Conservation (phyloP, 2,329 filamentous ascomycete genomes). For the Fusarium xyrophilum region DNA sequence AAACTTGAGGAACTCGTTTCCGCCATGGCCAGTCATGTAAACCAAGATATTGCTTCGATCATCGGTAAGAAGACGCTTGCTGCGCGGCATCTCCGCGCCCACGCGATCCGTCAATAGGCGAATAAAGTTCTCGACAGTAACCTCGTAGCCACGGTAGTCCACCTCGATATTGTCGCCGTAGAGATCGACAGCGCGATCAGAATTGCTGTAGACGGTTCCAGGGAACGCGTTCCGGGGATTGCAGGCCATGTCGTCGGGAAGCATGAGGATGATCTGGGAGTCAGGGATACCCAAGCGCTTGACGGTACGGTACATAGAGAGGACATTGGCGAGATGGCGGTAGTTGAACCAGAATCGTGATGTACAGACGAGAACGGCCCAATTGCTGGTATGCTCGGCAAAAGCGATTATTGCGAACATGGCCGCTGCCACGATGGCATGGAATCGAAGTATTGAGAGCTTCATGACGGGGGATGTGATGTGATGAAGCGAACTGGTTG, state of each 20-base stretch:
- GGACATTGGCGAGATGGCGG: slow-evolving; percentile 94
- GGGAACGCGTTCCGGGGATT: slow-evolving; percentile 98
- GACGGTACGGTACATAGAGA: slow-evolving; percentile 96
- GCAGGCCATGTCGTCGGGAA: slow-evolving; percentile 99
- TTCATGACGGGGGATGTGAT: slow-evolving; percentile 54
- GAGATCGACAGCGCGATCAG: slow-evolving; percentile 90
- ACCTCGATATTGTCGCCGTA: slow-evolving; percentile 99
- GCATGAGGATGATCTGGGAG: slow-evolving; percentile 98
- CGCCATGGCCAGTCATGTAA: slow-evolving; percentile 99
- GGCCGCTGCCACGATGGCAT: slow-evolving; percentile 56
- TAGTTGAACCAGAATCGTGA: slow-evolving; percentile 99
- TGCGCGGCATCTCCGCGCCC: slow-evolving; percentile 91
- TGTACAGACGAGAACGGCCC: slow-evolving; percentile 98
- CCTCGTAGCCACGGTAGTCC: slow-evolving; percentile 96
- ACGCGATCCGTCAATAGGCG: slow-evolving; percentile 92
- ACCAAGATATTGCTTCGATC: slow-evolving; percentile 96
- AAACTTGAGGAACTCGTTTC: slow-evolving; percentile 98
- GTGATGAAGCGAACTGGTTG: slow-evolving; percentile 8
- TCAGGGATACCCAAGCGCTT: slow-evolving; percentile 98
- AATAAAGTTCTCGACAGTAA: slow-evolving; percentile 99
- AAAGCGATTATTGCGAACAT: slow-evolving; percentile 56
- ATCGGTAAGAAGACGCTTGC: slow-evolving; percentile 92
- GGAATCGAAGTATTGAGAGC: slow-evolving; percentile 54
- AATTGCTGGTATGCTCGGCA: slow-evolving; percentile 94
- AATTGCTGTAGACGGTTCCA: slow-evolving; percentile 97